Evolutionary conservation across 306 rosid species (phyloP).

Genomic region (Purshia tridentata): DNA sequence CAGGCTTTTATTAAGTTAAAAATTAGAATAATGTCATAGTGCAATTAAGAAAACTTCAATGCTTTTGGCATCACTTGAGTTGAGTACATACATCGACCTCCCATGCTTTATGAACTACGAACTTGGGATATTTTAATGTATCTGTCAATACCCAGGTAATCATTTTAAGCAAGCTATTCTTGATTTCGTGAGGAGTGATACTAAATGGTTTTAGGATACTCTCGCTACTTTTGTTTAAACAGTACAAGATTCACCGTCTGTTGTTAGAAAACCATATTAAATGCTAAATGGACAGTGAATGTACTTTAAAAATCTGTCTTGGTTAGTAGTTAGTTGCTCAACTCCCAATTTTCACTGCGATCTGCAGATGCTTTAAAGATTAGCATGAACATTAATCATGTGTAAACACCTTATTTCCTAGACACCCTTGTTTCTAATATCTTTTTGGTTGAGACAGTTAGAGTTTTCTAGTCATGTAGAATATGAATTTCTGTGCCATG

Average conservation of each 20-base stretch:
- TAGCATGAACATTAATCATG: neutral
- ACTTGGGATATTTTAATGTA: neutral
- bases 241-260: neutral
- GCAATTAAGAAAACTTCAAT: neutral
- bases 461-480: neutral
- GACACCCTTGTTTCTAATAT: neutral
- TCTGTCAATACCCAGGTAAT: neutral
- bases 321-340: neutral
- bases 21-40: neutral
- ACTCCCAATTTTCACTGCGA: neutral
- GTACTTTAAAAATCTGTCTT: neutral
- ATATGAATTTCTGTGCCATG: neutral
- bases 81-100: neutral
- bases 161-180: neutral
- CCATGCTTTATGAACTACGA: neutral
- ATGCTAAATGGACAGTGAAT: neutral
- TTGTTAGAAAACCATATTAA: neutral
- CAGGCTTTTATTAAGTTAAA: neutral
- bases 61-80: neutral
- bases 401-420: neutral
- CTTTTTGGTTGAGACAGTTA: neutral
- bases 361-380: neutral
- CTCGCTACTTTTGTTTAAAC: neutral
- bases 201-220: conserved; percentile 1
- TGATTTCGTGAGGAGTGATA: neutral